A percentile compares a stretch with the other conserved stretches of the same genome.
These are phyloP conservation scores for Calocybe gangraenosa DNA, from an alignment of 768 basidiomycete genomes.

Conservation along the genomic window DNA sequence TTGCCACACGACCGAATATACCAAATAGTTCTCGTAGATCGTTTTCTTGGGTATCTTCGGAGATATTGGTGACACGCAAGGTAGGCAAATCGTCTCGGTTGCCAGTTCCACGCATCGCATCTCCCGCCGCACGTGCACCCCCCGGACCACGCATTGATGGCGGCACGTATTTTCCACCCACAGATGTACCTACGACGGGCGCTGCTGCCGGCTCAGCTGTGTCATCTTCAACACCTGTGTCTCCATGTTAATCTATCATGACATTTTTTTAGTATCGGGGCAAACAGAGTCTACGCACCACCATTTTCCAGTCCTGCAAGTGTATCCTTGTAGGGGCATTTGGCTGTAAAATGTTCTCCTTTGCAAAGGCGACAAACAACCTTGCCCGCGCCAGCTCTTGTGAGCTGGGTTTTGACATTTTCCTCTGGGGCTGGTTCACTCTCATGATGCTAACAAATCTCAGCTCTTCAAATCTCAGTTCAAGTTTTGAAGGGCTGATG, in stretches of 20 bases:
- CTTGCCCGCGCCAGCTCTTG: constrained; percentile 78
- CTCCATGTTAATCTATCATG: constrained; percentile 21
- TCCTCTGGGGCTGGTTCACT: constrained; percentile 64
- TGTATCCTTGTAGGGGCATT: constrained; percentile 97
- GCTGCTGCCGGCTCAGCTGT: constrained; percentile 29
- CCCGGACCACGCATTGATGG: constrained; percentile 79
- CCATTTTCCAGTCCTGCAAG: constrained; percentile 73
- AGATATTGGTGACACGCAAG: constrained; percentile 94
- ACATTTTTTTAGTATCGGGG: not conserved
- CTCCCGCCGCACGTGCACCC: constrained; percentile 64
- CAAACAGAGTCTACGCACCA: constrained; percentile 15
- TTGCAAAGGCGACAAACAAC: constrained; percentile 92
- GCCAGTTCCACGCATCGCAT: constrained; percentile 65
- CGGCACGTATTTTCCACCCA: constrained; percentile 86
- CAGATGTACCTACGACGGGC: constrained; percentile 27
- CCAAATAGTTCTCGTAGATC: constrained; percentile 92
- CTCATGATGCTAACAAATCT: constrained; percentile 53
- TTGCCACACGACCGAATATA: constrained; percentile 75
- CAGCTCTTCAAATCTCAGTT: not conserved
- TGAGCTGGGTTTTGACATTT: constrained; percentile 58
- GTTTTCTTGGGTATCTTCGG: constrained; percentile 90
- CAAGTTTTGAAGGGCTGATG: not conserved
- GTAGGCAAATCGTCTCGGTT: constrained; percentile 91
- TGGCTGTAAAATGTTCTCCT: constrained; percentile 96
- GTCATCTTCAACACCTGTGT: constrained; percentile 32